A percentile compares a stretch with the other conserved stretches of the same genome.
Conservation (phyloP, 2,329 filamentous ascomycete genomes). For the Chrysoporthe austroafricana region DNA sequence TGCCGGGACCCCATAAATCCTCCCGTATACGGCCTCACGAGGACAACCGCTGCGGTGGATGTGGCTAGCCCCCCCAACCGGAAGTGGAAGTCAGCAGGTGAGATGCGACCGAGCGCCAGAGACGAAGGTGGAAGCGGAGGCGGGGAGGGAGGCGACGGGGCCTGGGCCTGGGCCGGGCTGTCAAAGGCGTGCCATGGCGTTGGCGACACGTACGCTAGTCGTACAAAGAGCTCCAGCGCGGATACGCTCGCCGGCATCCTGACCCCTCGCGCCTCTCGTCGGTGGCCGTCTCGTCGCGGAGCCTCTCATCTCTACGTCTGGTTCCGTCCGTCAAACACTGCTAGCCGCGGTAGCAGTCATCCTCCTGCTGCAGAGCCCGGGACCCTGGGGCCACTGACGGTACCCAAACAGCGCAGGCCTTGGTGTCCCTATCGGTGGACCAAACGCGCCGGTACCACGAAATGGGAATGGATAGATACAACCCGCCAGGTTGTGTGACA, state of each 20-base stretch:
- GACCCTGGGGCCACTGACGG: too few relatives aligned
- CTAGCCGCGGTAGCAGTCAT: not conserved
- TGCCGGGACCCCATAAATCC: not conserved
- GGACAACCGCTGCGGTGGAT: not conserved
- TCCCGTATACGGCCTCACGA: not conserved
- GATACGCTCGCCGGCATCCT: not conserved
- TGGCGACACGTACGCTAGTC: not conserved
- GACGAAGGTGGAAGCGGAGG: not conserved
- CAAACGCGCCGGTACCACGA: not conserved
- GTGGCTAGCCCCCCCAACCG: not conserved
- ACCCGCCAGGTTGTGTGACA: not conserved
- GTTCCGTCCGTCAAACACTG: not conserved
- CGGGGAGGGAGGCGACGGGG: not conserved
- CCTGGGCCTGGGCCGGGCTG: not conserved
- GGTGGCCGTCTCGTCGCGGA: not conserved
- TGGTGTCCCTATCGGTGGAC: not conserved
- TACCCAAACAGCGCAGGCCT: too few relatives aligned
- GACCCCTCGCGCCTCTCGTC: not conserved
- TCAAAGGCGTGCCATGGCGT: not conserved
- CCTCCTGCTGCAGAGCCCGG: too few relatives aligned
- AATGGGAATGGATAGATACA: not conserved
- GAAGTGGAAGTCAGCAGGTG: not conserved
- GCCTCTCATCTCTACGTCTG: not conserved
- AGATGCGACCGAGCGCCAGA: not conserved
- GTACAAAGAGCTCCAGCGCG: not conserved